These are phyloP conservation scores for Neofusicoccum ribis DNA, from an alignment of 2,329 filamentous ascomycete genomes.

Conservation along the genomic window DNA sequence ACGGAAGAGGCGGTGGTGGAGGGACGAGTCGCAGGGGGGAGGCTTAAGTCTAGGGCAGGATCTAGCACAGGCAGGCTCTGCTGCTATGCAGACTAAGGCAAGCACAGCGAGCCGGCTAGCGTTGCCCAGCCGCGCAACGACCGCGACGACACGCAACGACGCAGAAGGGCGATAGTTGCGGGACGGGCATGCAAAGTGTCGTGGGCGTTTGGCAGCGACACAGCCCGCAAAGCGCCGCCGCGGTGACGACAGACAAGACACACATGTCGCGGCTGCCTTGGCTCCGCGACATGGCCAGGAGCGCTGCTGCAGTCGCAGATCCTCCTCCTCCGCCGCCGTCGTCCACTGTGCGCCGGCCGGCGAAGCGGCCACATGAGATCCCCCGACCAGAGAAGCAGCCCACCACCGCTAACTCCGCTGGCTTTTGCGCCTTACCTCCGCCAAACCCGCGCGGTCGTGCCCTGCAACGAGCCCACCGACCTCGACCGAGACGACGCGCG, in stretches of 20 bases:
- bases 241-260: constrained; percentile 1
- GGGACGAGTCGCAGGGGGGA: background rate
- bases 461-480: too few species aligned
- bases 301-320: background rate
- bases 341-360: background rate
- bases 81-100: background rate
- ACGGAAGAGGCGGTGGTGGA: background rate
- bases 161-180: too few species aligned
- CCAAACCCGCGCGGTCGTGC: too few species aligned
- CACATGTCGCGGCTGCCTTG: background rate
- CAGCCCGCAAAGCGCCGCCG: background rate
- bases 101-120: background rate
- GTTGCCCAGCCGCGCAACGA: background rate
- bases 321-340: background rate
- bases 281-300: background rate
- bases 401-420: too few species aligned
- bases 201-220: background rate
- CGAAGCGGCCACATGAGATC: too few species aligned
- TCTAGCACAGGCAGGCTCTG: background rate
- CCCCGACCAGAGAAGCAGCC: too few species aligned
- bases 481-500: too few species aligned
- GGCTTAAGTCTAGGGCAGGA: background rate
- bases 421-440: too few species aligned
- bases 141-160: background rate
- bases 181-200: background rate